Evolutionary conservation across 2,329 filamentous ascomycete species (phyloP).

Genomic region (Penicillium sp.): DNA sequence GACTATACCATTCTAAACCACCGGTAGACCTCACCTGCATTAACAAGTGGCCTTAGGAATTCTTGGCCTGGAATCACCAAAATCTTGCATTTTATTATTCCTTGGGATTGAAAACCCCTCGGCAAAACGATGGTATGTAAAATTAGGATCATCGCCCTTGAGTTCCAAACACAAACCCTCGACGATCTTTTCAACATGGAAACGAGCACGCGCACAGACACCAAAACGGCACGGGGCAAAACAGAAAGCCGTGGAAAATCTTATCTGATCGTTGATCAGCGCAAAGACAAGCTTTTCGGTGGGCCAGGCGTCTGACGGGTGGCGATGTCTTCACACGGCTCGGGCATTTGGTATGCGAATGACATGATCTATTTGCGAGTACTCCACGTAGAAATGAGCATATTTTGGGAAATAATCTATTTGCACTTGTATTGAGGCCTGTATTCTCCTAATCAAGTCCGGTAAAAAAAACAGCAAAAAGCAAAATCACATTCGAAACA

Average conservation of each 20-base stretch:
- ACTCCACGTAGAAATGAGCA: neutral
- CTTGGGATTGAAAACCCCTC: no score
- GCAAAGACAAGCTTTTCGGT: neutral
- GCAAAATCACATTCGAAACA: neutral
- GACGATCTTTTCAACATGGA: neutral
- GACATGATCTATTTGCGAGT: neutral
- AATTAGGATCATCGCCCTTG: neutral
- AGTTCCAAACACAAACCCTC: neutral
- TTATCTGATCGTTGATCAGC: neutral
- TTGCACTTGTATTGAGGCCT: no score
- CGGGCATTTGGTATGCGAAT: neutral
- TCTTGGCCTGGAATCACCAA: no score
- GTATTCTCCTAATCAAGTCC: neutral
- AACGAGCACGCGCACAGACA: no score
- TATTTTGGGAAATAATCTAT: no score
- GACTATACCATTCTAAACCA: neutral
- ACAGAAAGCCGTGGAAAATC: neutral
- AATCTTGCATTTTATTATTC: no score
- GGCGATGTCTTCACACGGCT: neutral
- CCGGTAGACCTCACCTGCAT: neutral
- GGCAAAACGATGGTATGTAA: neutral
- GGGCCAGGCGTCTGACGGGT: neutral
- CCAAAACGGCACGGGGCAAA: neutral
- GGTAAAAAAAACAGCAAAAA: neutral
- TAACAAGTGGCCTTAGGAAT: neutral